Conservation (phyloP, 1,284 basidiomycete genomes). For the Ceratobasidium sp. region DNA sequence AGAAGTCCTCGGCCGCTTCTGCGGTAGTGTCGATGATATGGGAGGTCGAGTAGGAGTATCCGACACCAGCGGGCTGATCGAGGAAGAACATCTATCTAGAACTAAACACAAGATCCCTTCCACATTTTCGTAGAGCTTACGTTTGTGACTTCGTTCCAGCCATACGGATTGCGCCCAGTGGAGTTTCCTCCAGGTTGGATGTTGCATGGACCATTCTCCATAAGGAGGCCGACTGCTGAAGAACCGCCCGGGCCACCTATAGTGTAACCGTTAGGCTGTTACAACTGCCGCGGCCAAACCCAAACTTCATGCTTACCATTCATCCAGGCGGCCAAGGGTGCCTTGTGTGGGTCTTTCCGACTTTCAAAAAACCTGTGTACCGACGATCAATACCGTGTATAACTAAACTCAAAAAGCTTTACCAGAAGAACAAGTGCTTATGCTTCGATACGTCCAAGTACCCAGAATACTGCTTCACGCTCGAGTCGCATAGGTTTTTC, state of each 20-base stretch:
- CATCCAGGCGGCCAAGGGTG: conserved; percentile 41
- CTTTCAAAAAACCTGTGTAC: conserved; percentile 39
- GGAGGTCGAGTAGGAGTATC: conserved; percentile 73
- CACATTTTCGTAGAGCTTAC: background rate
- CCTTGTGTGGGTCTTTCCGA: conserved; percentile 33
- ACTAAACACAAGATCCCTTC: too few species aligned
- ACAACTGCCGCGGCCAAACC: background rate
- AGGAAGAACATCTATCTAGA: conserved; percentile 71
- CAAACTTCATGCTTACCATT: conserved; percentile 4
- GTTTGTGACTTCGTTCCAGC: conserved; percentile 38
- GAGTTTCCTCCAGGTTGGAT: conserved; percentile 66
- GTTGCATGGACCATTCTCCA: conserved; percentile 70
- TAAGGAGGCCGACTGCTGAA: conserved; percentile 23
- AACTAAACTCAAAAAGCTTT: background rate
- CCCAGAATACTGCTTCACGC: conserved; percentile 31
- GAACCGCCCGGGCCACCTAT: conserved; percentile 41
- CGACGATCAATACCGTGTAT: background rate
- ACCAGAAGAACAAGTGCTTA: conserved; percentile 40
- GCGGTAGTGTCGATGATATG: conserved; percentile 51
- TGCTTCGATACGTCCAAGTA: conserved; percentile 31
- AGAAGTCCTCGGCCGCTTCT: conserved; percentile 57
- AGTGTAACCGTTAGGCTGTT: too few species aligned
- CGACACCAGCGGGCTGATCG: conserved; percentile 79
- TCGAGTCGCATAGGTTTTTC: conserved; percentile 11
- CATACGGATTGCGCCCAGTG: conserved; percentile 66